A percentile compares a stretch with the other conserved stretches of the same genome.
Conservation (phyloP, 768 basidiomycete genomes). For the Termitomyces sp. region DNA sequence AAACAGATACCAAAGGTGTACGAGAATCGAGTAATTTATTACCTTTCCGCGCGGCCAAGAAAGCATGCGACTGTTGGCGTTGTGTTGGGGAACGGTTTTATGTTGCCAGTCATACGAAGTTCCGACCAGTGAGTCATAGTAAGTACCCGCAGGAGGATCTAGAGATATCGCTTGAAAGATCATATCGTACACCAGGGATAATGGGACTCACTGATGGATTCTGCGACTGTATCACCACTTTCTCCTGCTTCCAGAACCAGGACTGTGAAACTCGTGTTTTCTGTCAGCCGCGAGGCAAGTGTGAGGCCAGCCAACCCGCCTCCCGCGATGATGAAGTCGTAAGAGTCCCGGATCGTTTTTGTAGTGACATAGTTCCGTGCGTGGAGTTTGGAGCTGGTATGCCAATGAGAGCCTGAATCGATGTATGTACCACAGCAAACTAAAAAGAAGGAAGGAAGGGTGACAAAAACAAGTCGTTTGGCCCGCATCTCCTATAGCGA, state of each 20-base stretch:
- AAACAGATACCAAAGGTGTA: not conserved
- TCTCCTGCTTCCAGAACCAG: conserved; percentile 39
- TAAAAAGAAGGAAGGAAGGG: conserved; percentile 5
- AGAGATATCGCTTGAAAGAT: not conserved
- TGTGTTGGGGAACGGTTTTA: conserved; percentile 40
- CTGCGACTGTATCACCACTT: conserved; percentile 31
- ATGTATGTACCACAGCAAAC: not conserved
- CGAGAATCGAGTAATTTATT: not conserved
- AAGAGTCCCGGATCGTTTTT: conserved; percentile 16
- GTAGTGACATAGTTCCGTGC: conserved; percentile 12
- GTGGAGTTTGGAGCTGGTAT: not conserved
- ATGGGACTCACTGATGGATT: conserved; percentile 25
- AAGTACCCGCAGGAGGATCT: conserved; percentile 49
- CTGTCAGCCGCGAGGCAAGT: conserved; percentile 30
- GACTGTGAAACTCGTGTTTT: conserved; percentile 27
- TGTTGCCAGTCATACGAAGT: conserved; percentile 52
- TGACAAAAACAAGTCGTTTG: not conserved
- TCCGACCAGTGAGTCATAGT: conserved; percentile 42
- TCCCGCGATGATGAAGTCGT: conserved; percentile 31
- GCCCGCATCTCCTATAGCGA: conserved; percentile 9
- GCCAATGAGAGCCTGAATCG: not conserved
- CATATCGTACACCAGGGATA: not conserved
- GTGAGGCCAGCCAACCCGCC: conserved; percentile 32
- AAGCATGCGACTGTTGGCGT: conserved; percentile 34
- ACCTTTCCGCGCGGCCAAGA: conserved; percentile 63